Percentiles rank a stretch among this genome's conserved stretches.
Evolutionary conservation across 2,329 filamentous ascomycete genomes (phyloP).

Genomic region (Botryotinia calthae): DNA sequence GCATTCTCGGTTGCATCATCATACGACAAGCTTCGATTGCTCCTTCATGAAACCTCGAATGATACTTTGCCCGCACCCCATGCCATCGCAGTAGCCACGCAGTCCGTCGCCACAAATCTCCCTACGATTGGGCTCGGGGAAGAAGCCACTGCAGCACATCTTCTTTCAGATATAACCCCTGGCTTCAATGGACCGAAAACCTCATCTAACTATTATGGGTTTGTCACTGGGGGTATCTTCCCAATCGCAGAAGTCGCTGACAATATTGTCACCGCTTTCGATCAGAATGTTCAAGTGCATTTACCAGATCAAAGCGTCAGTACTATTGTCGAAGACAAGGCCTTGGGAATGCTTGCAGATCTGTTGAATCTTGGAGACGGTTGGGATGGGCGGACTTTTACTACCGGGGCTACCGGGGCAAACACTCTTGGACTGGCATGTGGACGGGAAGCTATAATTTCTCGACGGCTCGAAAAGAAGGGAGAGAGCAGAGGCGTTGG

Average conservation of each 20-base stretch:
- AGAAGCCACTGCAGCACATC: conserved; percentile 43
- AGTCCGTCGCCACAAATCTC: conserved; percentile 40
- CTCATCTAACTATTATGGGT: conserved; percentile 68
- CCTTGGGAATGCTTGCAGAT: conserved; percentile 66
- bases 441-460: conserved; percentile 67
- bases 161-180: conserved; percentile 46
- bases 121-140: conserved; percentile 45
- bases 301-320: conserved; percentile 71
- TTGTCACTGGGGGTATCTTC: conserved; percentile 79
- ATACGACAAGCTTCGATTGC: conserved; percentile 28
- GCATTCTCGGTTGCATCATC: conserved; percentile 32
- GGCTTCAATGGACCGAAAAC: conserved; percentile 38
- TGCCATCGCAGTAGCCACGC: conserved; percentile 21
- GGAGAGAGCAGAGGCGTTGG: conserved; percentile 52
- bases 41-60: conserved; percentile 28
- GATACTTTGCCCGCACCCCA: conserved; percentile 32
- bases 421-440: conserved; percentile 65
- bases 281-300: conserved; percentile 85
- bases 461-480: conserved; percentile 37
- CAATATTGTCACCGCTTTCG: conserved; percentile 73
- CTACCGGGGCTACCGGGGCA: conserved; percentile 68
- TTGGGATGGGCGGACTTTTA: conserved; percentile 76
- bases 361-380: conserved; percentile 58
- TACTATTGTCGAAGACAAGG: conserved; percentile 72
- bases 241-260: conserved; percentile 80